A percentile compares a stretch with the other conserved stretches of the same genome.
phyloP scores from a whole-genome alignment of 768 basidiomycete genomes.

The Calocera viscosa region DNA sequence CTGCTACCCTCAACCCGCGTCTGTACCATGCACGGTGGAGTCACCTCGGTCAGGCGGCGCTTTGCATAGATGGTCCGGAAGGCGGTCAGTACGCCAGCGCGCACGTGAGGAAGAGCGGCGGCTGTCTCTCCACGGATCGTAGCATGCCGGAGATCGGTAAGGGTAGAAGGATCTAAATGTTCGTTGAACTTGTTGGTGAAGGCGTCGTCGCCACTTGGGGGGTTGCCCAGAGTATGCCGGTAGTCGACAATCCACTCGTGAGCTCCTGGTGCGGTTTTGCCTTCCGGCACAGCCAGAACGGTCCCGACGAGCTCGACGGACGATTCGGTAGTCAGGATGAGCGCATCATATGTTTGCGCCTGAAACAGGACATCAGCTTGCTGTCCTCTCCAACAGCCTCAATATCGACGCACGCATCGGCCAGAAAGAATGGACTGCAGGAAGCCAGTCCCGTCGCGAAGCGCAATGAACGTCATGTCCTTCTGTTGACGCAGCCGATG shows the following conservation, averaged over 20 bases:
- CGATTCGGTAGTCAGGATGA: slow-evolving; percentile 82
- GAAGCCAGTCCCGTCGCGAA: slow-evolving; percentile 92
- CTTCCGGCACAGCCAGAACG: slow-evolving; percentile 77
- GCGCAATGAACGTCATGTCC: slow-evolving; percentile 80
- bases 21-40: slow-evolving; percentile 92
- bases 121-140: slow-evolving; percentile 91
- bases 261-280: slow-evolving; percentile 79
- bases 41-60: slow-evolving; percentile 75
- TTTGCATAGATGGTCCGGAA: slow-evolving; percentile 53
- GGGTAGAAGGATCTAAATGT: slow-evolving; percentile 76
- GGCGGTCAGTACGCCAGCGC: slow-evolving; percentile 63
- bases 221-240: slow-evolving; percentile 75
- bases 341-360: slow-evolving; percentile 83
- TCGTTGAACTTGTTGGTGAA: slow-evolving; percentile 87
- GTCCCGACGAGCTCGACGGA: slow-evolving; percentile 78
- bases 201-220: slow-evolving; percentile 85
- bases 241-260: slow-evolving; percentile 90
- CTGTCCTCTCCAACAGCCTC: not conserved
- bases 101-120: slow-evolving; percentile 78
- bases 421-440: slow-evolving; percentile 85
- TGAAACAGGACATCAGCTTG: slow-evolving; percentile 23
- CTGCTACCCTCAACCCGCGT: slow-evolving; percentile 97
- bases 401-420: slow-evolving; percentile 44
- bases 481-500: slow-evolving; percentile 88
- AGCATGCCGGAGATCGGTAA: slow-evolving; percentile 90